A percentile compares a stretch with the other conserved stretches of the same genome.
phyloP scores from a whole-genome alignment of 495 filamentous ascomycete genomes.

The Lepidopterella palustris region DNA sequence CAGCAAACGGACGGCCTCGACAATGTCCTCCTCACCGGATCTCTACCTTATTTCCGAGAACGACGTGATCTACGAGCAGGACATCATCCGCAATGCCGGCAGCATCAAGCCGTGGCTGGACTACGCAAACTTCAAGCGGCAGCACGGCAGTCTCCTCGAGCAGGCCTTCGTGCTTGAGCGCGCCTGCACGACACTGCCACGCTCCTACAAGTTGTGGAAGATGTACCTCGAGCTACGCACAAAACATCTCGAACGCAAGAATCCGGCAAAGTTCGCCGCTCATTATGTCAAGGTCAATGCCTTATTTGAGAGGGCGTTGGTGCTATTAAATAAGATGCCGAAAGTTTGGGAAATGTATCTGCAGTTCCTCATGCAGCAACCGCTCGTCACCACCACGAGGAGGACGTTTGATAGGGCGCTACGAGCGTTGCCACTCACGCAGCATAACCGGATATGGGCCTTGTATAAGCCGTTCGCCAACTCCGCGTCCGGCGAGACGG shows the following conservation, averaged over 20 bases:
- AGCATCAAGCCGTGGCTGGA: slow-evolving; percentile 93
- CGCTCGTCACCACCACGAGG: slow-evolving; percentile 82
- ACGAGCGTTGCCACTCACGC: slow-evolving; percentile 88
- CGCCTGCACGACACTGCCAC: slow-evolving; percentile 78
- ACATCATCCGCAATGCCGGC: slow-evolving; percentile 77
- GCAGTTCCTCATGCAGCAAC: slow-evolving; percentile 81
- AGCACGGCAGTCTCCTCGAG: slow-evolving; percentile 79
- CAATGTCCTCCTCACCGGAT: slow-evolving; percentile 24
- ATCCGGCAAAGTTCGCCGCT: slow-evolving; percentile 69
- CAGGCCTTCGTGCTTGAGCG: slow-evolving; percentile 92
- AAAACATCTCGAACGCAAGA: slow-evolving; percentile 76
- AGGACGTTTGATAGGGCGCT: slow-evolving; percentile 91
- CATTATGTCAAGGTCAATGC: slow-evolving; percentile 93
- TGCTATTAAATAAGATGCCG: slow-evolving; percentile 98
- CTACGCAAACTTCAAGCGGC: slow-evolving; percentile 87
- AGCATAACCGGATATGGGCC: slow-evolving; percentile 96
- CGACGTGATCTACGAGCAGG: slow-evolving; percentile 93
- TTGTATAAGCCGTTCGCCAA: slow-evolving; percentile 88
- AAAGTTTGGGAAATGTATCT: slow-evolving; percentile 98
- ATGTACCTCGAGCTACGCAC: slow-evolving; percentile 86
- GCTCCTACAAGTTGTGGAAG: slow-evolving; percentile 99
- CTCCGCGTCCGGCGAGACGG: slow-evolving; percentile 84
- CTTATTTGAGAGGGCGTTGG: slow-evolving; percentile 87
- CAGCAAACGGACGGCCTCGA: slow-evolving; percentile 21
- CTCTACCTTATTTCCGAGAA: slow-evolving; percentile 60